Evolutionary conservation across 495 filamentous ascomycete species (phyloP).

Genomic region (Hypoxylon trugodes): DNA sequence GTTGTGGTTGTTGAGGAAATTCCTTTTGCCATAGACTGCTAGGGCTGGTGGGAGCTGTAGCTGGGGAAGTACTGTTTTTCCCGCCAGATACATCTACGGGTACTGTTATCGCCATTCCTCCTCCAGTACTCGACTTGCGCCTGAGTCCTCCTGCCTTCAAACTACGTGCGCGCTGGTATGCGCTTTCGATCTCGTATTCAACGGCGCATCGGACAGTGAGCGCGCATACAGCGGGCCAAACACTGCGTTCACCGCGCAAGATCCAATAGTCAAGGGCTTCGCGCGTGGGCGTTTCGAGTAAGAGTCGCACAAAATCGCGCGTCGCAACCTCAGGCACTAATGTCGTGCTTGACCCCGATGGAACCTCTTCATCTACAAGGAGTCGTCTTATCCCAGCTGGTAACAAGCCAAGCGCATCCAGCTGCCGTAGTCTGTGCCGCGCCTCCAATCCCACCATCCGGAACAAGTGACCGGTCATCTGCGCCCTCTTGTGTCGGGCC

Average conservation of each 20-base stretch:
- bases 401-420: conserved; percentile 78
- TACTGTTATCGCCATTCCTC: no score
- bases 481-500: conserved; percentile 64
- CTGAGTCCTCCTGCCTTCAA: conserved; percentile 58
- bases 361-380: conserved; percentile 86
- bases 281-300: conserved; percentile 79
- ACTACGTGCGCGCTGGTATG: conserved; percentile 80
- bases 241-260: conserved; percentile 79
- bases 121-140: conserved; percentile 48
- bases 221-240: conserved; percentile 91
- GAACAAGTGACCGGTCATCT: conserved; percentile 68
- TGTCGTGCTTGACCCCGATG: conserved; percentile 75
- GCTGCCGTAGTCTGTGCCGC: conserved; percentile 81
- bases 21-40: not conserved
- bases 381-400: conserved; percentile 75
- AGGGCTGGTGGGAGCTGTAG: not conserved
- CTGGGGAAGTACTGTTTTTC: not conserved
- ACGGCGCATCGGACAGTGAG: conserved; percentile 84
- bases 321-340: conserved; percentile 81
- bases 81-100: no score
- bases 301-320: conserved; percentile 76
- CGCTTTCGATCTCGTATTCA: conserved; percentile 84
- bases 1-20: conserved; percentile 1
- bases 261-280: conserved; percentile 87
- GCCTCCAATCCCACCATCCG: conserved; percentile 77